Base-by-base conservation (phyloP, 441 rosid species). In the Cnidoscolus chayamansa region DNA sequence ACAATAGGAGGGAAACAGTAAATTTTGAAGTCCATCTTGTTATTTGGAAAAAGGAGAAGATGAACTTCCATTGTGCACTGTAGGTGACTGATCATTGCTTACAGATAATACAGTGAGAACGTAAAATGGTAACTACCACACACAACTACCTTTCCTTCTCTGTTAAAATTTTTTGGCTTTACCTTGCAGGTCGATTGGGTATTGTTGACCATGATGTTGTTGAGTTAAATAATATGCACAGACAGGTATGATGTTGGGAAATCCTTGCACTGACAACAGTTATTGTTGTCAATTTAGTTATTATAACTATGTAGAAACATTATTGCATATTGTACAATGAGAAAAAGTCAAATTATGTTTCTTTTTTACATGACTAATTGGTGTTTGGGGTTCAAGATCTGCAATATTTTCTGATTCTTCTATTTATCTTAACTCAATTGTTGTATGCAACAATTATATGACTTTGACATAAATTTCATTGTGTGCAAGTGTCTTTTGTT, bases 181-280 rank as follows among this genome's bases (percentile, higher is more conserved):
- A 74, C 7, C 48, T 66, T 66, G 51, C 81, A 92, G 99, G 97
- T 65, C 86, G 87, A 19, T 77, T 92, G 86, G 98, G 99, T 68
- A 85, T 94, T 70, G 96, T 94, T 15, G 97, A 94, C 82, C 93
- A 94, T 68, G 99, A 92, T 84, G 86, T 89, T 20, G 98, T 94
- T 63, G 97, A 92, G 83, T 93, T 92, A 76, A 94, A 91, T 77
- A 94, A 92, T 72, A 89, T 94, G 99, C 99, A 94, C 70, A 88
- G 98, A 76, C 98, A 94, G 96, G 99, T 92, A 88, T 32, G 60
- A 75, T 37, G 73, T 25, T 54, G 53, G 40, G 66, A 57, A 53
- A 9, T 49, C 45, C 37, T 13, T 64, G n/a, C 65, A 10, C 15
- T 40, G 56, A 43, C 76, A 58, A 65, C 43, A 55, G n/a, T 43